These are phyloP conservation scores for Balamuthia mandrillaris DNA, from an alignment of 208 protist genomes.

Conservation along the genomic window DNA sequence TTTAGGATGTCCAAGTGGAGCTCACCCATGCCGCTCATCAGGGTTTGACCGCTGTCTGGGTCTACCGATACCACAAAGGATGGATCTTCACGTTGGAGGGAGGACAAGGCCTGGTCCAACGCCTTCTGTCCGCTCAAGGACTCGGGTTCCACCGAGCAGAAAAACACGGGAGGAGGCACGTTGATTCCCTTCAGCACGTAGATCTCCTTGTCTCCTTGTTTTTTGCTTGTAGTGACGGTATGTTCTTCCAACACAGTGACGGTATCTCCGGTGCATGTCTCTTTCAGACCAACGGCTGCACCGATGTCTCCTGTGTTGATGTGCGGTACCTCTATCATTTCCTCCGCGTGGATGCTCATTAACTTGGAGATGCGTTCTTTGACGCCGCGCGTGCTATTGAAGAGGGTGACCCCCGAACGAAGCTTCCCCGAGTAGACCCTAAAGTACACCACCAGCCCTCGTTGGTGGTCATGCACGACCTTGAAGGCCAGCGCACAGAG, in stretches of 20 bases:
- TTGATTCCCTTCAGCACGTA: slow-evolving; percentile 25
- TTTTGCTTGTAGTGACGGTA: background rate
- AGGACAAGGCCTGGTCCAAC: slow-evolving; percentile 8
- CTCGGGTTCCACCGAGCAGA: slow-evolving; percentile 47
- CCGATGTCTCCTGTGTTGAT: slow-evolving; percentile 54
- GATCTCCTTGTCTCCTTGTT: background rate
- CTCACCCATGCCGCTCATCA: slow-evolving; percentile 52
- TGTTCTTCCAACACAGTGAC: background rate
- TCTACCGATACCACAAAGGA: slow-evolving; percentile 39
- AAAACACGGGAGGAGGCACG: slow-evolving; percentile 49
- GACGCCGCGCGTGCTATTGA: slow-evolving; percentile 68
- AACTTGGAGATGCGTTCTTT: slow-evolving; percentile 65
- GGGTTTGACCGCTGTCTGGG: slow-evolving; percentile 7
- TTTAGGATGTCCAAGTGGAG: slow-evolving; percentile 57
- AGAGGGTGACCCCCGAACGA: slow-evolving; percentile 67
- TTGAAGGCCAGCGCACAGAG: slow-evolving; percentile 86
- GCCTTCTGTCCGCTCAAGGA: slow-evolving; percentile 14
- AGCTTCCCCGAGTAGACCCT: slow-evolving; percentile 85
- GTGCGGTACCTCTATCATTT: slow-evolving; percentile 77
- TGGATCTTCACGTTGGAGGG: slow-evolving; percentile 46
- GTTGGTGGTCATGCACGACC: slow-evolving; percentile 68
- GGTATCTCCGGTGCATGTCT: slow-evolving; percentile 52
- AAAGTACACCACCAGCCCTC: slow-evolving; percentile 82
- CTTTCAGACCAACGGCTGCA: slow-evolving; percentile 39
- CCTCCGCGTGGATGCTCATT: slow-evolving; percentile 84